phyloP scores from a whole-genome alignment of 441 rosid species.

The Syzygium malaccense region DNA sequence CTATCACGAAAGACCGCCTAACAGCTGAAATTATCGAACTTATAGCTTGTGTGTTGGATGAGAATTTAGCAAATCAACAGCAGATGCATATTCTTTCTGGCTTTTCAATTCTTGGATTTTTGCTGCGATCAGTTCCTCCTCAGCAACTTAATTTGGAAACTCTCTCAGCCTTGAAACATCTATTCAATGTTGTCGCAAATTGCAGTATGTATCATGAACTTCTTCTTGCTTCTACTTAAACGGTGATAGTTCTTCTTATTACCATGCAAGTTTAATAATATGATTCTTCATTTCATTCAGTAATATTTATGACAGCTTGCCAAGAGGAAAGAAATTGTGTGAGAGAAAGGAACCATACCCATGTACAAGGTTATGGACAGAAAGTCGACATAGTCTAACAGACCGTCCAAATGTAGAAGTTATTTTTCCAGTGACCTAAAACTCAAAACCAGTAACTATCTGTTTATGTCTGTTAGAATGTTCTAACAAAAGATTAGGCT shows the following conservation, averaged over 20 bases:
- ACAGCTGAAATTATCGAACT: constrained; percentile 96
- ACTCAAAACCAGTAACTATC: background rate
- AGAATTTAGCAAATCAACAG: constrained; percentile 90
- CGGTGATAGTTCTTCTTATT: background rate
- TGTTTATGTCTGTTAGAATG: background rate
- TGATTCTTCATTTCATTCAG: background rate
- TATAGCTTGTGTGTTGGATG: constrained; percentile 95
- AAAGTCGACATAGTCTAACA: background rate
- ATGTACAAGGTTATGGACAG: background rate
- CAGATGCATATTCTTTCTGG: constrained; percentile 99
- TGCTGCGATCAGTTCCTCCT: constrained; percentile 90
- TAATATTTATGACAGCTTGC: background rate
- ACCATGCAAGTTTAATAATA: background rate
- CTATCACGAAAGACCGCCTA: constrained; percentile 71
- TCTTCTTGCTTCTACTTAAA: background rate
- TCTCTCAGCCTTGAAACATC: constrained; percentile 84
- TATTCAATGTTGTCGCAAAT: constrained; percentile 69
- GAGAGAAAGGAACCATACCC: background rate
- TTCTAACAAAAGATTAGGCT: background rate
- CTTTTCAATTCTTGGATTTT: constrained; percentile 84
- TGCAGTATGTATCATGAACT: constrained; percentile 49
- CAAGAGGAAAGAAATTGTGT: background rate
- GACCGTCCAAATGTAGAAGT: background rate
- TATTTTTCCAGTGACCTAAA: background rate
- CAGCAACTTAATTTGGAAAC: constrained; percentile 94